These are phyloP conservation scores for Beauveria bassiana DNA, from an alignment of 2,329 filamentous ascomycete genomes.

Conservation along the genomic window DNA sequence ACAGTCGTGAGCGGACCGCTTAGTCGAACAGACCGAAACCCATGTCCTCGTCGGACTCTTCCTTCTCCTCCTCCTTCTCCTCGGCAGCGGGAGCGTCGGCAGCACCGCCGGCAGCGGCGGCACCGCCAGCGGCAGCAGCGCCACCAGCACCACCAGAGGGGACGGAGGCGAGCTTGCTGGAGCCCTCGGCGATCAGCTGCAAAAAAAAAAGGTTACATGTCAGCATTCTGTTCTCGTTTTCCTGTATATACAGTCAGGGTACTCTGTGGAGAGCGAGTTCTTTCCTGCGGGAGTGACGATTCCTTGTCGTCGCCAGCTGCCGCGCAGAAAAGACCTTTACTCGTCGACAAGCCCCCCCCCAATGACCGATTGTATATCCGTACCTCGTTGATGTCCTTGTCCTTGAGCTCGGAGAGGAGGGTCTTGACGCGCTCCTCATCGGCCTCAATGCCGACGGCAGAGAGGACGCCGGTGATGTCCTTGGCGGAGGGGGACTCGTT, in stretches of 20 bases:
- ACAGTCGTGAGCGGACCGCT: conserved; percentile 29
- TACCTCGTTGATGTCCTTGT: conserved; percentile 92
- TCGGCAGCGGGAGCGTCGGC: conserved; percentile 42
- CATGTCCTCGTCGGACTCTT: conserved; percentile 67
- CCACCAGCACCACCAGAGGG: conserved; percentile 81
- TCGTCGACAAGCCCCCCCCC: neutral
- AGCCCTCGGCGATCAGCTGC: conserved; percentile 85
- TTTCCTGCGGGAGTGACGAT: neutral
- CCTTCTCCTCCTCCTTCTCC: conserved; percentile 56
- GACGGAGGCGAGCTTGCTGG: conserved; percentile 92
- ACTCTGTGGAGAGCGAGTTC: neutral
- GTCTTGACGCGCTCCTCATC: conserved; percentile 78
- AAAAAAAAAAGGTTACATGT: conserved; percentile 12
- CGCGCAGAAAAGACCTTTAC: neutral
- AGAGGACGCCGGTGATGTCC: conserved; percentile 84
- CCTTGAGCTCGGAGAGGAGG: conserved; percentile 84
- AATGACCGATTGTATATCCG: conserved; percentile 22
- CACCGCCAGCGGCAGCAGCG: conserved; percentile 59
- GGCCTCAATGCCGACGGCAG: conserved; percentile 90
- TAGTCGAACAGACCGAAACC: conserved; percentile 72
- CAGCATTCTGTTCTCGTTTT: conserved; percentile 11
- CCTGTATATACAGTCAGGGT: neutral
- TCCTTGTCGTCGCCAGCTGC: neutral
- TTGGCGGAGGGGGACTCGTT: conserved; percentile 79
- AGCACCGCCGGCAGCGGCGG: conserved; percentile 57